Evolutionary conservation across 148 eudicot species (phyloP).

Genomic region (Chenopodium quinoa): DNA sequence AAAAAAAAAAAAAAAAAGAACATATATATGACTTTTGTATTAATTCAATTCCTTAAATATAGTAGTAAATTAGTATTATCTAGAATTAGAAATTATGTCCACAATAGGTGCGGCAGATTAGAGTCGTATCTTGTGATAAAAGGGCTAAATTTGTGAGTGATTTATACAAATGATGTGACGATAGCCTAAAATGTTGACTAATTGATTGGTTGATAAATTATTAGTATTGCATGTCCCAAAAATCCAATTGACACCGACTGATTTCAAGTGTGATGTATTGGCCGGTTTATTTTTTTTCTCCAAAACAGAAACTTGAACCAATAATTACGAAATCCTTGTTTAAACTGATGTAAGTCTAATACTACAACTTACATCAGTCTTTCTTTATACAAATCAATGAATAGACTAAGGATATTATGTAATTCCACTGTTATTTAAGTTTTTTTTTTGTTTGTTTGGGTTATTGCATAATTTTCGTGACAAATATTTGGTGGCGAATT

Average conservation of each 20-base stretch:
- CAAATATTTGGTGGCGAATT: no score
- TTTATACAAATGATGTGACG: constrained; percentile 2
- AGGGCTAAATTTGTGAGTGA: background rate
- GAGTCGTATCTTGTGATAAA: background rate
- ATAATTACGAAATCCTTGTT: background rate
- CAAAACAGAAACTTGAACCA: background rate
- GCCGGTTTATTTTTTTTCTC: constrained; percentile 21
- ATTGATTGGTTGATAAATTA: background rate
- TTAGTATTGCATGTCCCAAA: background rate
- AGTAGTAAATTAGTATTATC: no score
- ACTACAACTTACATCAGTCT: background rate
- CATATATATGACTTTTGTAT: no score
- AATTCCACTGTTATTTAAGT: no score
- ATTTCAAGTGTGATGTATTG: constrained; percentile 15
- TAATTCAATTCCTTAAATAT: no score
- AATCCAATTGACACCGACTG: constrained; percentile 2
- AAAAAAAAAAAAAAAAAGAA: no score
- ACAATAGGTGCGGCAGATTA: constrained; percentile 5
- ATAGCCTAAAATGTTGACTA: constrained; percentile 15
- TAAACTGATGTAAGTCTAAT: no score
- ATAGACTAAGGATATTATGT: background rate
- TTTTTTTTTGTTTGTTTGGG: no score
- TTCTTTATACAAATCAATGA: background rate
- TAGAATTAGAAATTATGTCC: background rate
- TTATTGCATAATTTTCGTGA: no score